Conservation (phyloP, 2,329 filamentous ascomycete genomes). For the Curvularia eragrostidis region DNA sequence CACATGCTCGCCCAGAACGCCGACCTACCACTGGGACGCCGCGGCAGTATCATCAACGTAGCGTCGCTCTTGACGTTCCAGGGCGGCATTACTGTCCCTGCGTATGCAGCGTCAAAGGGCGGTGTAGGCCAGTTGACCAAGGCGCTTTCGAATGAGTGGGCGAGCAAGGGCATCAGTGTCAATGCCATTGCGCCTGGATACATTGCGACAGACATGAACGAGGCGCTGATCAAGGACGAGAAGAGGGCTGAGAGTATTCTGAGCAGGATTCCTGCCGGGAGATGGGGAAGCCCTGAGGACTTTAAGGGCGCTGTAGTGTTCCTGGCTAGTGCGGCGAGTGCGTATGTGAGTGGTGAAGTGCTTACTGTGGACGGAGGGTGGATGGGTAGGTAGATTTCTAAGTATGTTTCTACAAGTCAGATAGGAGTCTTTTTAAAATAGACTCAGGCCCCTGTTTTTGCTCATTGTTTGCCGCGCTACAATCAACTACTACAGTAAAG, state of each 20-base stretch:
- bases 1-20: slow-evolving; percentile 72
- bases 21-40: slow-evolving; percentile 58
- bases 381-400: slow-evolving; percentile 74
- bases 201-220: slow-evolving; percentile 94
- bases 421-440: no score
- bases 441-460: not conserved
- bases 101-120: slow-evolving; percentile 86
- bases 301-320: slow-evolving; percentile 85
- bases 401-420: not conserved
- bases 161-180: slow-evolving; percentile 76
- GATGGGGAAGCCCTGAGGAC: slow-evolving; percentile 85
- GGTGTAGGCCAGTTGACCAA: slow-evolving; percentile 86
- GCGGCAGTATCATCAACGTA: slow-evolving; percentile 82
- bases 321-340: slow-evolving; percentile 76
- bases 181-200: slow-evolving; percentile 92
- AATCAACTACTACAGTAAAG: not conserved
- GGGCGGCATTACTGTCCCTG: slow-evolving; percentile 85
- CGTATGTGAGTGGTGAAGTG: slow-evolving; percentile 82
- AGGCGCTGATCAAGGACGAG: slow-evolving; percentile 75
- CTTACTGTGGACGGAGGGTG: slow-evolving; percentile 88
- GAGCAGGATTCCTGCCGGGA: slow-evolving; percentile 79
- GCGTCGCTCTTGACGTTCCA: slow-evolving; percentile 83
- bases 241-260: slow-evolving; percentile 75
- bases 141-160: slow-evolving; percentile 86
- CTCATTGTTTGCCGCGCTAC: not conserved